phyloP scores from a whole-genome alignment of 2,329 filamentous ascomycete species.

The Xylariaceae sp. region DNA sequence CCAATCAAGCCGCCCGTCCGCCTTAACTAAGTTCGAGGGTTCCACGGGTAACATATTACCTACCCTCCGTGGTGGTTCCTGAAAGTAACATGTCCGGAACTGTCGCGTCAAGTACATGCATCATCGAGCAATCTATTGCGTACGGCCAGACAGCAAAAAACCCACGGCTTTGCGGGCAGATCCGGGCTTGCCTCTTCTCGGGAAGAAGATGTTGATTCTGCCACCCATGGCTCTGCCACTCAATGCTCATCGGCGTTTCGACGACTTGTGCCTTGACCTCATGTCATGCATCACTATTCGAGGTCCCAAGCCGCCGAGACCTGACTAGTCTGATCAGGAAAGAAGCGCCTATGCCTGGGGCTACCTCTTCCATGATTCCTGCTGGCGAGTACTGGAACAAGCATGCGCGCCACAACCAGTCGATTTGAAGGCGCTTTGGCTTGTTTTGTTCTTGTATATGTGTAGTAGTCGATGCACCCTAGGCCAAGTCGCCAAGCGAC shows the following conservation, averaged over 20 bases:
- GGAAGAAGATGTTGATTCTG: constrained; percentile 1
- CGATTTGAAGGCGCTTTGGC: constrained; percentile 24
- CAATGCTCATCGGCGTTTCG: constrained; percentile 19
- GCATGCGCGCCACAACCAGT: constrained; percentile 18
- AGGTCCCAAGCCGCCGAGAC: constrained; percentile 17
- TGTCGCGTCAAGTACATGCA: background rate
- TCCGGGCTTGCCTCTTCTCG: constrained; percentile 23
- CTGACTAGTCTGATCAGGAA: constrained; percentile 10
- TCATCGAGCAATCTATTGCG: constrained; percentile 25
- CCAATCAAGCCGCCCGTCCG: too few species aligned
- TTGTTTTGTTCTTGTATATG: constrained; percentile 13
- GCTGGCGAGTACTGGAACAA: constrained; percentile 26
- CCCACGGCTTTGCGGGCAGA: constrained; percentile 24
- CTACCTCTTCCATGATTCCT: constrained; percentile 27
- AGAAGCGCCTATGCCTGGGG: constrained; percentile 23
- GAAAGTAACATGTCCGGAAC: too few species aligned
- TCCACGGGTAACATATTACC: too few species aligned
- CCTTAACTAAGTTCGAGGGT: too few species aligned
- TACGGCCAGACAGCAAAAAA: constrained; percentile 7
- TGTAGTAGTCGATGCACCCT: too few species aligned
- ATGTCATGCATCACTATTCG: constrained; percentile 18
- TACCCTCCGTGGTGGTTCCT: too few species aligned
- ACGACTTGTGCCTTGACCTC: constrained; percentile 15
- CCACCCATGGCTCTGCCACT: constrained; percentile 18
- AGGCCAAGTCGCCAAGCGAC: too few species aligned